Evolutionary conservation across 768 basidiomycete species (phyloP).

Genomic region (Boletus speciosus): DNA sequence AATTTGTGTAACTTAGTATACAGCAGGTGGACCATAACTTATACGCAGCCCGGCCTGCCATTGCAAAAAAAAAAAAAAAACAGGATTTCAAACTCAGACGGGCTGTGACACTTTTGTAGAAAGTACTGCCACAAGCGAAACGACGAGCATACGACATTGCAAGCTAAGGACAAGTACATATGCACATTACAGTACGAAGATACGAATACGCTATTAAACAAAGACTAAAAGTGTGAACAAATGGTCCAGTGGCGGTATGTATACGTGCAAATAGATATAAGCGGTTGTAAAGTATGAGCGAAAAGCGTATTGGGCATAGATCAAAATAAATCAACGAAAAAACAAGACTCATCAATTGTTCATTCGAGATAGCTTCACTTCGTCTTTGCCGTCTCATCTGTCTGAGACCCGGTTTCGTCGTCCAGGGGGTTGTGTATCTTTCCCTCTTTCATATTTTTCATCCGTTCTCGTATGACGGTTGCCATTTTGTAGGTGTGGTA

Average conservation of each 20-base stretch:
- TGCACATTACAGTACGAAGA: not conserved
- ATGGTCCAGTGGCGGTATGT: not conserved
- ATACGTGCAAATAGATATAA: not conserved
- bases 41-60: too few relatives aligned
- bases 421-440: constrained; percentile 20
- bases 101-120: too few relatives aligned
- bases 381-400: constrained; percentile 10
- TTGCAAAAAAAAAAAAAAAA: too few relatives aligned
- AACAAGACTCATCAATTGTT: not conserved
- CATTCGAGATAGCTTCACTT: constrained; percentile 5
- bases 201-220: not conserved
- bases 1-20: too few relatives aligned
- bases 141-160: not conserved
- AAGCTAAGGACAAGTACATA: not conserved
- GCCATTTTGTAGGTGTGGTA: constrained; percentile 30
- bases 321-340: constrained; percentile 1
- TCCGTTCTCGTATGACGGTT: constrained; percentile 25
- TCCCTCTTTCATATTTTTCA: constrained; percentile 20
- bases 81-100: too few relatives aligned
- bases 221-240: not conserved
- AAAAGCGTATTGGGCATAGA: not conserved
- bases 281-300: not conserved
- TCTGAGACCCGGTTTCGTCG: not conserved
- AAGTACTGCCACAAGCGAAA: too few relatives aligned
- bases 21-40: too few relatives aligned